These are phyloP conservation scores for Ceratocystis cacaofunesta DNA, from an alignment of 2,329 filamentous ascomycete species.

Conservation along the genomic window DNA sequence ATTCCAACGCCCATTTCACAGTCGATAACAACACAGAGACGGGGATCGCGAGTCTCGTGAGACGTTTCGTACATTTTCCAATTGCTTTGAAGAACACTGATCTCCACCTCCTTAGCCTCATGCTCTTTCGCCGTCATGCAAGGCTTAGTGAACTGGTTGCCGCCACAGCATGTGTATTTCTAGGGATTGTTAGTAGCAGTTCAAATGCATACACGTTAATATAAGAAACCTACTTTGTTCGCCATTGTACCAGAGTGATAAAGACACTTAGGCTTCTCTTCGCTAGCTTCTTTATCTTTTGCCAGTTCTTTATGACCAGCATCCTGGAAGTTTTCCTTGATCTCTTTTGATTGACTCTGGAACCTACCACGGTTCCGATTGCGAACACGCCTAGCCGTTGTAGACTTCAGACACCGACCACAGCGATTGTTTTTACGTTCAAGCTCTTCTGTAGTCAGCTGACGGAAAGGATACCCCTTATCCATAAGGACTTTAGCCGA, in stretches of 20 bases:
- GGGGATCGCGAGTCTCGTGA: conserved; percentile 1
- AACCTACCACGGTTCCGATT: conserved; percentile 9
- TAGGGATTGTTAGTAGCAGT: conserved; percentile 18
- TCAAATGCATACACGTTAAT: not conserved
- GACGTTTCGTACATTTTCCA: conserved; percentile 22
- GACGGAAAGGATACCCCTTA: conserved; percentile 21
- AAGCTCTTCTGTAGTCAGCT: conserved; percentile 21
- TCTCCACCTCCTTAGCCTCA: conserved; percentile 1
- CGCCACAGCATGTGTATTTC: conserved; percentile 24
- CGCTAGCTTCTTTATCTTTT: conserved; percentile 1
- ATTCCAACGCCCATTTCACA: conserved; percentile 39
- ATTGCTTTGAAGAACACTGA: conserved; percentile 21
- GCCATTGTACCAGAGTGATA: conserved; percentile 22
- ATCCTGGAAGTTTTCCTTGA: not conserved
- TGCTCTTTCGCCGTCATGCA: conserved; percentile 22
- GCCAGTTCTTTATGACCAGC: not conserved
- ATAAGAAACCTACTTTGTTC: conserved; percentile 20
- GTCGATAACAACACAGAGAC: conserved; percentile 32
- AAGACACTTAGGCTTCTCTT: conserved; percentile 11
- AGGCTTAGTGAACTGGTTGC: conserved; percentile 18
- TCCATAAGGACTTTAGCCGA: not conserved
- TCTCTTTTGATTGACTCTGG: not conserved
- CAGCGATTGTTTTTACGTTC: conserved; percentile 24
- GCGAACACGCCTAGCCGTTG: not conserved
- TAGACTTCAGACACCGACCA: conserved; percentile 20